A percentile compares a stretch with the other conserved stretches of the same genome.
These are phyloP conservation scores for Stenogyne calaminthoides DNA, from an alignment of 305 asterid species.

Conservation along the genomic window DNA sequence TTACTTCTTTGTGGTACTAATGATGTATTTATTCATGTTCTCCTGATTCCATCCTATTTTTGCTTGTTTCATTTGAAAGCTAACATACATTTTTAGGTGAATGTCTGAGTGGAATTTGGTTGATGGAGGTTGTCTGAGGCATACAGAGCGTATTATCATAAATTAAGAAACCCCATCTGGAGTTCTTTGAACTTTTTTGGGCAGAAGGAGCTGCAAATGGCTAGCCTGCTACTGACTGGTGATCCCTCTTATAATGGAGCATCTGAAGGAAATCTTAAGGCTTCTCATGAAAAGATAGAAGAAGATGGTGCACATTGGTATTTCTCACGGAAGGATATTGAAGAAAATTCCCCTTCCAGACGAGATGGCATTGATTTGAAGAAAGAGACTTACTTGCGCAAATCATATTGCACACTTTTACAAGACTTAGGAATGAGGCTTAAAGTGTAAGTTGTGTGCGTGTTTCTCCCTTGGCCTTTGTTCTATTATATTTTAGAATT, in stretches of 20 bases:
- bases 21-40: neutral
- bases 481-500: neutral
- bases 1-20: neutral
- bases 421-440: constrained; percentile 91
- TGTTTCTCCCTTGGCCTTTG: neutral
- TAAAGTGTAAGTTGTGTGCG: constrained; percentile 66
- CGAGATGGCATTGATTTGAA: constrained; percentile 76
- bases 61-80: neutral
- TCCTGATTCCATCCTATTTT: neutral
- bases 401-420: constrained; percentile 78
- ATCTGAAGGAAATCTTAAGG: constrained; percentile 49
- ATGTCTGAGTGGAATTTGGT: constrained; percentile 24
- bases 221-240: constrained; percentile 50
- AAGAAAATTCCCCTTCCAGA: constrained; percentile 80
- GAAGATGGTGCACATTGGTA: constrained; percentile 81
- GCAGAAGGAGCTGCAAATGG: constrained; percentile 53
- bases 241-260: constrained; percentile 61
- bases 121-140: constrained; percentile 24
- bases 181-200: constrained; percentile 26
- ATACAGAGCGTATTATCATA: constrained; percentile 27
- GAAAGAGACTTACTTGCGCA: constrained; percentile 80
- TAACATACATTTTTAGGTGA: neutral
- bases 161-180: constrained; percentile 14
- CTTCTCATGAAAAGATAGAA: constrained; percentile 55
- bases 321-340: constrained; percentile 77